Evolutionary conservation across 345 rosid genomes (phyloP).

Genomic region (Eucalyptus brandiana): DNA sequence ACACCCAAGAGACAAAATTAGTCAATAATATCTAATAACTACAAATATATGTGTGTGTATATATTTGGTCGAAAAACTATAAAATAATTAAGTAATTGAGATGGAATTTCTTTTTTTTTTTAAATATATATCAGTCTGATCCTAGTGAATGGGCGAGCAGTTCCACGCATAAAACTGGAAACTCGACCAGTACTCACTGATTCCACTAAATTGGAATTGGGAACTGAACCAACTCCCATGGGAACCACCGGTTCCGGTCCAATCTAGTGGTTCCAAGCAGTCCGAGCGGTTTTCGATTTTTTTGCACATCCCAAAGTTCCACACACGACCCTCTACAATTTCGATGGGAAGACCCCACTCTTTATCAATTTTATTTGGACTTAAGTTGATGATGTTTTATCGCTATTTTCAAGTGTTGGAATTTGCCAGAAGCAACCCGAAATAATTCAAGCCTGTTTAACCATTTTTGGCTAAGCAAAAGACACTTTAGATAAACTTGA

Average conservation of each 20-base stretch:
- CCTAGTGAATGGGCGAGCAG: accelerated
- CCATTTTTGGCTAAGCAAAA: neutral
- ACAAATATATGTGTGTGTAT: too few relatives aligned
- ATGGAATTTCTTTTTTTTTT: too few relatives aligned
- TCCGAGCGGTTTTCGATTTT: accelerated
- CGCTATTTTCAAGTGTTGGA: neutral
- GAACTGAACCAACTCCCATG: accelerated
- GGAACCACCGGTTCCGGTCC: accelerated
- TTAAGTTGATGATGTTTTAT: neutral
- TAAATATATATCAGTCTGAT: accelerated
- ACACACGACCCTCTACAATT: neutral
- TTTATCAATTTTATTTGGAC: neutral
- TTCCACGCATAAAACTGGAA: accelerated
- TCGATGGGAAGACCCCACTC: neutral
- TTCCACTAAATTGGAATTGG: too few relatives aligned
- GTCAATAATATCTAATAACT: too few relatives aligned
- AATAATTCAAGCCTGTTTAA: neutral
- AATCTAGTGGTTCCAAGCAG: accelerated
- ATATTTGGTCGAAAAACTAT: too few relatives aligned
- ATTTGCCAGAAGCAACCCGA: neutral
- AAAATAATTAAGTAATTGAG: too few relatives aligned
- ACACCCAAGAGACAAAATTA: too few relatives aligned
- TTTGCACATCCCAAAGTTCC: too few relatives aligned
- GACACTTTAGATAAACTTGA: neutral
- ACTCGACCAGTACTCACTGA: accelerated